Evolutionary conservation across 257 asterid species (phyloP).

Genomic region (Fraxinus quadrangulata): DNA sequence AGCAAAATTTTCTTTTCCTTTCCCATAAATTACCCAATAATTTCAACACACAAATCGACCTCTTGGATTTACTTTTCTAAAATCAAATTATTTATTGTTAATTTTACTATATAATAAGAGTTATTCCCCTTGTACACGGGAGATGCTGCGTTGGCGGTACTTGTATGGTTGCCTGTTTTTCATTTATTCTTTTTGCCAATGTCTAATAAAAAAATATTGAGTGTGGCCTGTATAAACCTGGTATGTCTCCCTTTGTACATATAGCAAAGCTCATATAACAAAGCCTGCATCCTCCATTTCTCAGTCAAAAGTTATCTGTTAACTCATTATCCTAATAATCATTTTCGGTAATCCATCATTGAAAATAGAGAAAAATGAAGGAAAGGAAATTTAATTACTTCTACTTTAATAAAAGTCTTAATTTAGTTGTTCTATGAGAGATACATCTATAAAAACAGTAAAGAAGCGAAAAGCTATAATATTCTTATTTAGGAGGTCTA

Average conservation of each 20-base stretch:
- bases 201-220: too few relatives aligned
- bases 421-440: slow-evolving; percentile 15
- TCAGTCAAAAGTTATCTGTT: too few relatives aligned
- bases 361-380: not conserved
- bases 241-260: too few relatives aligned
- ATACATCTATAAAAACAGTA: slow-evolving; percentile 32
- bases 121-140: too few relatives aligned
- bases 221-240: too few relatives aligned
- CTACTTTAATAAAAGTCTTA: slow-evolving; percentile 33
- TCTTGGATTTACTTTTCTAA: not conserved
- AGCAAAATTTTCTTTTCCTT: not conserved
- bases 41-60: not conserved
- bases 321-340: slow-evolving; percentile 15
- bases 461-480: slow-evolving; percentile 21
- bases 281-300: too few relatives aligned
- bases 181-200: too few relatives aligned
- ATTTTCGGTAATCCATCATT: not conserved
- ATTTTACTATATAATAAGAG: too few relatives aligned
- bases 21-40: not conserved
- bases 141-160: too few relatives aligned
- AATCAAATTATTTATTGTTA: too few relatives aligned
- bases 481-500: not conserved
- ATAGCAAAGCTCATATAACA: too few relatives aligned
- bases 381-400: slow-evolving; percentile 16
- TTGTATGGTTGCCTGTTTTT: too few relatives aligned